Evolutionary conservation across 495 filamentous ascomycete genomes (phyloP).

Genomic region (Cercophora sp.): DNA sequence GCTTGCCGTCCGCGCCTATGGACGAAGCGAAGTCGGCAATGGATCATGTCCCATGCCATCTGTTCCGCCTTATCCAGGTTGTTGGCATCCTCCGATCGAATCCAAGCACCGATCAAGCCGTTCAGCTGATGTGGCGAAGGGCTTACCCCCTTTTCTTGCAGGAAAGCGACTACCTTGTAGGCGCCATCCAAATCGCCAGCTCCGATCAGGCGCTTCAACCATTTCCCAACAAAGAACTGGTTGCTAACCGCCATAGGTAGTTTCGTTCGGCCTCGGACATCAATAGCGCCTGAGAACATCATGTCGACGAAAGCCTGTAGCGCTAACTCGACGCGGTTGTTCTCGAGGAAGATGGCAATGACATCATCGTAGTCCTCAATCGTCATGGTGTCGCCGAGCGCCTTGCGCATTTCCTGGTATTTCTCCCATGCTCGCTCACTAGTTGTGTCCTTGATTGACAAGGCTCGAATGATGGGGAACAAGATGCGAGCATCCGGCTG

Average conservation of each 20-base stretch:
- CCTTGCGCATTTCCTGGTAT: slow-evolving; percentile 59
- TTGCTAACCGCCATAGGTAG: slow-evolving; percentile 64
- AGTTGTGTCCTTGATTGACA: slow-evolving; percentile 27
- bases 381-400: slow-evolving; percentile 57
- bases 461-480: slow-evolving; percentile 60
- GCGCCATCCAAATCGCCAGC: slow-evolving; percentile 67
- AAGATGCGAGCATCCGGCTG: slow-evolving; percentile 54
- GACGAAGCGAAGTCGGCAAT: slow-evolving; percentile 57
- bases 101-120: slow-evolving; percentile 70
- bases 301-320: slow-evolving; percentile 77
- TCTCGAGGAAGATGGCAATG: slow-evolving; percentile 57
- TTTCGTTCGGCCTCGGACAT: slow-evolving; percentile 37
- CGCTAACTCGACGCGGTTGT: slow-evolving; percentile 56
- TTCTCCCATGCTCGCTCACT: slow-evolving; percentile 59
- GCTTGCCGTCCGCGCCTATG: slow-evolving; percentile 26
- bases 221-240: slow-evolving; percentile 76
- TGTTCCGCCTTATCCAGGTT: slow-evolving; percentile 60
- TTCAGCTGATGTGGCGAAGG: slow-evolving; percentile 69
- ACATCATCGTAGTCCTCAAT: slow-evolving; percentile 74
- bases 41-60: slow-evolving; percentile 74
- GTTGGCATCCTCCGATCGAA: slow-evolving; percentile 53
- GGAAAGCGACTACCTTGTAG: slow-evolving; percentile 60
- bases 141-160: slow-evolving; percentile 60
- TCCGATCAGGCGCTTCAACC: slow-evolving; percentile 75
- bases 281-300: slow-evolving; percentile 62